These are phyloP conservation scores for Entamoeba dispar DNA, from an alignment of 208 protist species.

Conservation along the genomic window DNA sequence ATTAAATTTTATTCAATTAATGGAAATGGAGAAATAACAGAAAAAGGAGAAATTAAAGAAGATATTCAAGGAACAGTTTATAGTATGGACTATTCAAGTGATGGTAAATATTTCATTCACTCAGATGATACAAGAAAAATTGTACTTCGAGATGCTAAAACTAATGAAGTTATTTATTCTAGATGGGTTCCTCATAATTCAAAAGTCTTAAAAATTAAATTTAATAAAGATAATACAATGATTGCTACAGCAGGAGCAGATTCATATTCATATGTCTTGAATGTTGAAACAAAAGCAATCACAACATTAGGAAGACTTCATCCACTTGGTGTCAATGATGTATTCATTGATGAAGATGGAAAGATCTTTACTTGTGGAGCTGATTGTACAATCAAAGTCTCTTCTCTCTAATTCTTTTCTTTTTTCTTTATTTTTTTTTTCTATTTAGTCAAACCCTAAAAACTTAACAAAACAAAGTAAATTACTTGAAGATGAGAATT, in stretches of 20 bases:
- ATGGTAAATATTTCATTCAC: neutral
- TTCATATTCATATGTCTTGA: neutral
- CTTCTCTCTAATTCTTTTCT: neutral
- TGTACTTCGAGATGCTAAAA: neutral
- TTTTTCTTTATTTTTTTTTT: neutral
- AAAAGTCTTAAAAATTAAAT: neutral
- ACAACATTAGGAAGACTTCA: neutral
- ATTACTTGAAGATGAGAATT: neutral
- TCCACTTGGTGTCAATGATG: neutral
- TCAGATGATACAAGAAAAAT: neutral
- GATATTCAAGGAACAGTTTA: neutral
- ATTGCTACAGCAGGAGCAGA: neutral
- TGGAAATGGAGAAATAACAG: neutral
- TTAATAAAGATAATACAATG: neutral
- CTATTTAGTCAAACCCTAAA: too few species aligned
- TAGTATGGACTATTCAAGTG: neutral
- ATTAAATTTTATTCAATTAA: neutral
- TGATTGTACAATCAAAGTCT: neutral
- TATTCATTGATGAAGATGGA: neutral
- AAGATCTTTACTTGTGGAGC: neutral
- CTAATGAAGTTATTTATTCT: neutral
- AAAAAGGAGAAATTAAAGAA: neutral
- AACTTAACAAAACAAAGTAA: too few species aligned
- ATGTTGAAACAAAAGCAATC: neutral
- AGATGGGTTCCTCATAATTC: neutral